These are phyloP conservation scores for Cytospora schulzeri DNA, from an alignment of 2,329 filamentous ascomycete genomes.

Conservation along the genomic window DNA sequence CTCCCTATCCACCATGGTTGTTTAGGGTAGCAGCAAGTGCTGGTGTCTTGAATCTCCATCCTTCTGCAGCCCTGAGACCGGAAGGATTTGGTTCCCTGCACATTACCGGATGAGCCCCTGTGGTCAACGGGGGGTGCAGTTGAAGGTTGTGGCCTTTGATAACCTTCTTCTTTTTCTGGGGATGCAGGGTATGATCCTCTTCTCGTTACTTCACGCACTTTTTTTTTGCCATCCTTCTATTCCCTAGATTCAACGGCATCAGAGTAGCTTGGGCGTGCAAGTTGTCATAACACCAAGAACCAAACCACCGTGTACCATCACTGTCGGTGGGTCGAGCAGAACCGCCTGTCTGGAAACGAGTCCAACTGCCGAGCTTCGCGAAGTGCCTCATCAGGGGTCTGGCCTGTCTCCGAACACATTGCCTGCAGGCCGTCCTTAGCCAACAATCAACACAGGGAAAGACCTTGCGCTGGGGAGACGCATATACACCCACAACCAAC, in stretches of 20 bases:
- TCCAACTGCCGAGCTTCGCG: not conserved
- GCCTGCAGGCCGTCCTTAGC: not conserved
- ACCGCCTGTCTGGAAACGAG: not conserved
- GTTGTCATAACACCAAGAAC: not conserved
- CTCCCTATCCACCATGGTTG: not conserved
- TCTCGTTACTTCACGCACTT: not conserved
- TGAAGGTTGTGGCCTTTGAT: not conserved
- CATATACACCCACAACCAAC: not conserved
- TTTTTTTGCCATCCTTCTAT: not conserved
- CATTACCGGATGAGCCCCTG: not conserved
- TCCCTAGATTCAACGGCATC: not conserved
- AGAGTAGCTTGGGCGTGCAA: not conserved
- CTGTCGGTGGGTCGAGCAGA: not conserved
- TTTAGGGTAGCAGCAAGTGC: not conserved
- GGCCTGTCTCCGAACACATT: not conserved
- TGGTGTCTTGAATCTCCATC: not conserved
- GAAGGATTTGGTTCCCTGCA: constrained; percentile 11
- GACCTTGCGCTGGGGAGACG: not conserved
- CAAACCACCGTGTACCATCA: not conserved
- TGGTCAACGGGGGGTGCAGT: not conserved
- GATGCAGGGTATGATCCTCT: not conserved
- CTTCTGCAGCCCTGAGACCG: constrained; percentile 6
- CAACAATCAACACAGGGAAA: not conserved
- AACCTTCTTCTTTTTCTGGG: not conserved
- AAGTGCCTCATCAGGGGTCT: not conserved